phyloP scores from a whole-genome alignment of 2,329 filamentous ascomycete genomes.

The Parastagonospora nodorum region DNA sequence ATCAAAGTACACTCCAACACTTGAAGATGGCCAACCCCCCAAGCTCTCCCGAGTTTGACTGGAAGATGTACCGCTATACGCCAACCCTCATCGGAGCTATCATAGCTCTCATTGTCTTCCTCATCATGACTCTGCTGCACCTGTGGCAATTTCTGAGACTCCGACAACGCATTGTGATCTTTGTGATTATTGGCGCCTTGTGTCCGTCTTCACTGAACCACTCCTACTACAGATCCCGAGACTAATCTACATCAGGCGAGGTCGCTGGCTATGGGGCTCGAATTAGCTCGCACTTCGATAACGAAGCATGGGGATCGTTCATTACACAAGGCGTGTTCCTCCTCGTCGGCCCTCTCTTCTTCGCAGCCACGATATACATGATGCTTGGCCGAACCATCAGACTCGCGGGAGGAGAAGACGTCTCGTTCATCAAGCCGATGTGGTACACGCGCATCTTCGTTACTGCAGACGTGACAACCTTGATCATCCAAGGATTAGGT shows the following conservation, averaged over 20 bases:
- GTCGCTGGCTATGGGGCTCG: conserved; percentile 49
- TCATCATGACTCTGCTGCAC: conserved; percentile 27
- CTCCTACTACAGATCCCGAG: not conserved
- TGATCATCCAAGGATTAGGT: conserved; percentile 40
- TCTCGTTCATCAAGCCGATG: conserved; percentile 31
- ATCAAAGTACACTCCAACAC: not conserved
- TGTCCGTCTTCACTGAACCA: conserved; percentile 17
- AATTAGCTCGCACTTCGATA: conserved; percentile 44
- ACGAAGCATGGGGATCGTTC: conserved; percentile 46
- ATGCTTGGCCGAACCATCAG: conserved; percentile 49
- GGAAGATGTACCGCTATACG: conserved; percentile 41
- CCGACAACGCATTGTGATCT: conserved; percentile 28
- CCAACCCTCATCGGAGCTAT: conserved; percentile 34
- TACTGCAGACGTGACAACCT: conserved; percentile 32
- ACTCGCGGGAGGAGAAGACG: conserved; percentile 28
- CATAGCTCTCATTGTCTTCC: conserved; percentile 29
- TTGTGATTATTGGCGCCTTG: conserved; percentile 31
- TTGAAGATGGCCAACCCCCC: conserved; percentile 31
- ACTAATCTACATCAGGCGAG: conserved; percentile 41
- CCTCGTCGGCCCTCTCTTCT: conserved; percentile 53
- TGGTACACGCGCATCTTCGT: conserved; percentile 40
- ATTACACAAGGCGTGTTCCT: conserved; percentile 50
- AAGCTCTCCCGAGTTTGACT: conserved; percentile 28
- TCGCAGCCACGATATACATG: conserved; percentile 56
- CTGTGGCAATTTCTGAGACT: conserved; percentile 21